Evolutionary conservation across 2,329 filamentous ascomycete genomes (phyloP), one percentile per base, ranked within the genome.

Genomic region (Claviceps humidiphila): DNA sequence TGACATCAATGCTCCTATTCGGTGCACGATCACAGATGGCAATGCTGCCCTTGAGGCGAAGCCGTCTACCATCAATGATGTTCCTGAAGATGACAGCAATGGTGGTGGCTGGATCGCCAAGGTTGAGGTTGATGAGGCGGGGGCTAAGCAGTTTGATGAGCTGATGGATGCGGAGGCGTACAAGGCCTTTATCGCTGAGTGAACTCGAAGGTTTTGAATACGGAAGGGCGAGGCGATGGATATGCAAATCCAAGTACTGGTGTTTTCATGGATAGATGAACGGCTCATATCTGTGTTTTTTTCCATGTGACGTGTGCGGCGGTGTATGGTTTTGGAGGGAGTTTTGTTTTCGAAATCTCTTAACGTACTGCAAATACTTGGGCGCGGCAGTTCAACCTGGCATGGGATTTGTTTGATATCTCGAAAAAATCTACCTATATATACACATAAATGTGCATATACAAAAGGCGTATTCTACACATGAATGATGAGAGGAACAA

Each of bases 61-160:
- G 74, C 91, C 93, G 22, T 80, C 80, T 55, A 84, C 79, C 52
- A 89, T 98, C 73, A 98, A 97, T 75, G 78, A 88, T 72, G 84
- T 87, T 50, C 87, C 93, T 45, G 93, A 98, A 77, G 80, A 84
- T 62, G 80, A 82, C 65, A 77, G 75, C 58, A 78, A 79, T 56
- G 82, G 76, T 58, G 87, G 91, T 53, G 91, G 88, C 57, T 98
- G 93, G 93, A 85, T 98, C 66, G 89, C 85, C 53, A 91, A 88
- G 80, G 82, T 97, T 56, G 76, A 87, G 70, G 75, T 97, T 48
- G 75, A 73, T 57, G 85, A 89, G 66, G 66, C 72, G 57, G 78
- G 77, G 51, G 69, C 75, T 56, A 74, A 79, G 65, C 84, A 93
- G 70, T 66, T 89, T 59, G 85, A 94, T 57, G 70, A 66, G 11